phyloP scores from a whole-genome alignment of 768 basidiomycete species.

The Dentipellis sp. region DNA sequence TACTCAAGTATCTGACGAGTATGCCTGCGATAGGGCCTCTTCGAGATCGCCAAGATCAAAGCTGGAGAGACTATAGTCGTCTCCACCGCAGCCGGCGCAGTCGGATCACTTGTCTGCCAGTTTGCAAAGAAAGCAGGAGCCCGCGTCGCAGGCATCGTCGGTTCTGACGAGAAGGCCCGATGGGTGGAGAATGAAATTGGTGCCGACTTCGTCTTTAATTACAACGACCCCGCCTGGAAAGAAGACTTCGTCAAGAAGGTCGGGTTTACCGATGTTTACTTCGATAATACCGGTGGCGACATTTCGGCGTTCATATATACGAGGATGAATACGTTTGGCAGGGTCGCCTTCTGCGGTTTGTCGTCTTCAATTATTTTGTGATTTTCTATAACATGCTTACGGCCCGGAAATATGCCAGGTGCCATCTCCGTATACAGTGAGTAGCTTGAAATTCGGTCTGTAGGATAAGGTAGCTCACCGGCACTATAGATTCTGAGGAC shows the following conservation, averaged over 20 bases:
- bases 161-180: slow-evolving; percentile 71
- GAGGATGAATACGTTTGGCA: slow-evolving; percentile 65
- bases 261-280: slow-evolving; percentile 77
- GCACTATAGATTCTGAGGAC: slow-evolving; percentile 34
- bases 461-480: not conserved
- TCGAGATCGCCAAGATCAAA: slow-evolving; percentile 73
- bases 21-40: slow-evolving; percentile 53
- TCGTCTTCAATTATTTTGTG: not conserved
- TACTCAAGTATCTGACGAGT: not conserved
- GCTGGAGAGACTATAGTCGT: slow-evolving; percentile 79
- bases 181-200: slow-evolving; percentile 84
- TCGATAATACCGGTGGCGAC: slow-evolving; percentile 78
- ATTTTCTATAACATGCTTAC: not conserved
- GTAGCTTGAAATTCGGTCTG: slow-evolving; percentile 15
- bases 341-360: slow-evolving; percentile 74
- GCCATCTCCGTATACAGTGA: slow-evolving; percentile 81
- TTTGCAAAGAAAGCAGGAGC: slow-evolving; percentile 73
- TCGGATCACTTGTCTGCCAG: slow-evolving; percentile 78
- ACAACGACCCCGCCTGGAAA: slow-evolving; percentile 69
- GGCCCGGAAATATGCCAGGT: slow-evolving; percentile 29
- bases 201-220: slow-evolving; percentile 77
- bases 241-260: slow-evolving; percentile 61
- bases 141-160: slow-evolving; percentile 83
- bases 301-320: slow-evolving; percentile 73
- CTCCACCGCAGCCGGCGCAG: slow-evolving; percentile 88